Percentiles rank a stretch among this genome's conserved stretches.
phyloP scores from a whole-genome alignment of 331 rosid genomes.

The Acacia pycnantha region DNA sequence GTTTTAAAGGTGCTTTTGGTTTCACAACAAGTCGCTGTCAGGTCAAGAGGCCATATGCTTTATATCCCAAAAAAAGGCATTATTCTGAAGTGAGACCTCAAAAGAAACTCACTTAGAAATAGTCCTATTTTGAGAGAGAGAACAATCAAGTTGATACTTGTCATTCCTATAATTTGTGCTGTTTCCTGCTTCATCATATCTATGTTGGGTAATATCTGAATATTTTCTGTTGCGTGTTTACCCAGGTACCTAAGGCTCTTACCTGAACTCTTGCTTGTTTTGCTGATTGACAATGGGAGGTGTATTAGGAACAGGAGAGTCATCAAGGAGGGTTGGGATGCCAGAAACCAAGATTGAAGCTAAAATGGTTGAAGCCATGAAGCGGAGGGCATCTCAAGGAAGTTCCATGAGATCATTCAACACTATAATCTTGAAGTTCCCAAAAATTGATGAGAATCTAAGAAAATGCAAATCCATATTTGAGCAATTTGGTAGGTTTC shows the following conservation, averaged over 20 bases:
- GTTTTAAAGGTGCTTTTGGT: background rate
- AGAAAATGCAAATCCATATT: slow-evolving; percentile 79
- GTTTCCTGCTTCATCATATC: slow-evolving; percentile 7
- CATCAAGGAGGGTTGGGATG: slow-evolving; percentile 33
- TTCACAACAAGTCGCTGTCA: background rate
- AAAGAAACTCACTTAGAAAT: background rate
- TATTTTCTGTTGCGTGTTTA: background rate
- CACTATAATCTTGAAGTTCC: slow-evolving; percentile 81
- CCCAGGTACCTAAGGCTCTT: slow-evolving; percentile 25
- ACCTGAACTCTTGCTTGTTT: slow-evolving; percentile 30
- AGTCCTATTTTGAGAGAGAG: background rate
- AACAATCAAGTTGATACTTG: background rate
- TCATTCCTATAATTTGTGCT: background rate
- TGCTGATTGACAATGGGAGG: slow-evolving; percentile 60
- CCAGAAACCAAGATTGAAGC: slow-evolving; percentile 80
- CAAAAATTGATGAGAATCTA: slow-evolving; percentile 88
- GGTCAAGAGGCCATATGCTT: background rate
- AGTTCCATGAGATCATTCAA: slow-evolving; percentile 74
- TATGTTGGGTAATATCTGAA: background rate
- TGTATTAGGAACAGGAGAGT: slow-evolving; percentile 52
- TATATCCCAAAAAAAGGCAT: background rate
- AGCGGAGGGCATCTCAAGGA: slow-evolving; percentile 66
- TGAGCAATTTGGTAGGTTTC: slow-evolving; percentile 75
- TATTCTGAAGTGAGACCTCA: background rate
- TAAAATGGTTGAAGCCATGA: slow-evolving; percentile 80